phyloP scores from a whole-genome alignment of 1,284 basidiomycete genomes.

The Inonotus obliquus region DNA sequence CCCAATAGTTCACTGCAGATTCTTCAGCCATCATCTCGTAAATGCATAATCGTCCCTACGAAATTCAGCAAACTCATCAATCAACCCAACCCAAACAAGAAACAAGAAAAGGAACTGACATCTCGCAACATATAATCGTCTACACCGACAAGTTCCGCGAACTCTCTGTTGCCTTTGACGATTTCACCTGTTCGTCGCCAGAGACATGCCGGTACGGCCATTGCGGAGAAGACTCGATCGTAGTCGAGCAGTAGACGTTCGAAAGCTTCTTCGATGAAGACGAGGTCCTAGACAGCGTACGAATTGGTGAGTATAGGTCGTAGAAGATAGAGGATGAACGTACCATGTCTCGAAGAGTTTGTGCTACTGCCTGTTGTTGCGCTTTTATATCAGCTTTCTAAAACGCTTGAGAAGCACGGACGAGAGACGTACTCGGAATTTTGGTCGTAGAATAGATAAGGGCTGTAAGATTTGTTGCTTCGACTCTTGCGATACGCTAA shows the following conservation, averaged over 20 bases:
- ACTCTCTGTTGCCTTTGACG: slow-evolving; percentile 96
- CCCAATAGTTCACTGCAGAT: slow-evolving; percentile 96
- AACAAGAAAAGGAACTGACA: slow-evolving; percentile 38
- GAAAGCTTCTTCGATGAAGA: slow-evolving; percentile 97
- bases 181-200: slow-evolving; percentile 98
- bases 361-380: slow-evolving; percentile 69
- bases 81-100: slow-evolving; percentile 4
- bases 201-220: slow-evolving; percentile 95
- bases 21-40: slow-evolving; percentile 98
- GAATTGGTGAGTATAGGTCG: too few relatives aligned
- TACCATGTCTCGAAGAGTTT: slow-evolving; percentile 83
- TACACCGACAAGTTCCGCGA: slow-evolving; percentile 82
- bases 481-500: slow-evolving; percentile 82
- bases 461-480: slow-evolving; percentile 88
- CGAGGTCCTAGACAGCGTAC: slow-evolving; percentile 69
- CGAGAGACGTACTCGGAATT: slow-evolving; percentile 67
- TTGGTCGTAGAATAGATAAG: slow-evolving; percentile 86
- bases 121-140: slow-evolving; percentile 80
- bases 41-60: slow-evolving; percentile 89
- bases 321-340: slow-evolving; percentile 24
- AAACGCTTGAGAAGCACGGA: neutral
- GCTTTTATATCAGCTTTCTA: slow-evolving; percentile 12
- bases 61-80: neutral
- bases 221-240: slow-evolving; percentile 91
- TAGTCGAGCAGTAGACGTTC: slow-evolving; percentile 94